Base-by-base conservation (phyloP, 148 eudicot species). In the Vaccinium darrowii region DNA sequence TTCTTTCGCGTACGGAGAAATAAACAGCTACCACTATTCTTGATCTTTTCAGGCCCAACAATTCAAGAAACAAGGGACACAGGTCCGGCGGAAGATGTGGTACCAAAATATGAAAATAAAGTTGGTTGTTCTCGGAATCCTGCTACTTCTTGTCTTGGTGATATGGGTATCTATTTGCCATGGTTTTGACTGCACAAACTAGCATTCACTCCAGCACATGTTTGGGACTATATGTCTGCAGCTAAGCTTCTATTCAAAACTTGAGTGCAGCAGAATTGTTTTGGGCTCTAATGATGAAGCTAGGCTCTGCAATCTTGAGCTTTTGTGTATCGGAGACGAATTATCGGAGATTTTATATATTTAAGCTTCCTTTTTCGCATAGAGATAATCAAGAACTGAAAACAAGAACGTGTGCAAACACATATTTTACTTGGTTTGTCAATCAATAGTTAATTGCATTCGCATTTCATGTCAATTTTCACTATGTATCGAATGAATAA, bases 71-170 rank as follows among this genome's bases (percentile, higher is more conserved):
- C 69, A 27, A 16, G 89, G 91, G 19, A 84, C 84, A 49, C 86
- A 92, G 84, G 84, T 93, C 58, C 88, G 87, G 12, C 77, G 95
- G 84, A 92, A 91, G 83, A 89, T 93, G 95, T 93, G 95, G 95
- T 91, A 89, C 65, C 87, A 92, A 51, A 92, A 93, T 74, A 89
- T 89, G 89, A 92, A 93, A 81, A 85, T 90, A 83, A 93, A 93
- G 69, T 51, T 93, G 65, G 86, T 87, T 10, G 89, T 93, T 80
- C 82, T 92, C 23, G 94, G 94, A 21, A 89, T 93, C 63, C 65
- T 93, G 79, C 72, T 93, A 43, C 84, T 91, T 57, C 60, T 93
- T 63, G 88, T 84, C 63, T 86, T 93, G 78, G 81, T 93, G 14
- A 87, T 92, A 25, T 92, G 94, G 94, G 84, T 91, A 58, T 93